Evolutionary conservation across 345 rosid genomes (phyloP), one percentile per base, ranked within the genome.

Genomic region (Salix koriyanagi): DNA sequence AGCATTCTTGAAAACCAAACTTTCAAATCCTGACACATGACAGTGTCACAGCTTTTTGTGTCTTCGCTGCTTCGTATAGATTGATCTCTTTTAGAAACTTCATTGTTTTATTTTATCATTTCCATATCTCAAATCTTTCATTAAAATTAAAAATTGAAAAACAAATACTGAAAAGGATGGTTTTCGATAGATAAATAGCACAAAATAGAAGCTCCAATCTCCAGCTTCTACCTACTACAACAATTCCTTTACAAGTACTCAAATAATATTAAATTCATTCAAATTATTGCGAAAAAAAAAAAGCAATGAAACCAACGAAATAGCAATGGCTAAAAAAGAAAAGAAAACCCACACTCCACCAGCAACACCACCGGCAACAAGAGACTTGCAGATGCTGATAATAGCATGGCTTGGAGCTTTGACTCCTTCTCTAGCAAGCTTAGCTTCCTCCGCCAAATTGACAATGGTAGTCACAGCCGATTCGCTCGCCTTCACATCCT

Each of bases 371-470:
- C 96, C 97, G 50, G 97, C 93, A 30, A 87, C 75, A 11, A 91
- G 94, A 79, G 94, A 94, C 83, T 92, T 91, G 84, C 88, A 81
- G 79, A 94, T 86, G 21, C 86, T 79, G 76, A 85, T 81, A 58
- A 91, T 39, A 13, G 90, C 90, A 70, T 81, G 77, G 77, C 85
- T 83, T n/a, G 90, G 94, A 15, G 94, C 86, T 75, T 91, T 86
- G 48, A 88, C 91, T 52, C 90, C 93, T 75, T 89, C 92, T 21
- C 89, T 85, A 48, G 99, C 97, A 48, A 93, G 90, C 89, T 95
- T 95, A 42, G 98, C 99, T 83, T 96, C 99, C 88, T 90, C 99
- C 39, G 98, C 99, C 76, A 96, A 86, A 72, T 88, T 96, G 6
- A 93, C 99, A 80, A 96, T 86, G 82, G 89, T 93, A 6, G 98